Evolutionary conservation across 2,329 filamentous ascomycete species (phyloP).

Genomic region (Calonectria multiphialidica): DNA sequence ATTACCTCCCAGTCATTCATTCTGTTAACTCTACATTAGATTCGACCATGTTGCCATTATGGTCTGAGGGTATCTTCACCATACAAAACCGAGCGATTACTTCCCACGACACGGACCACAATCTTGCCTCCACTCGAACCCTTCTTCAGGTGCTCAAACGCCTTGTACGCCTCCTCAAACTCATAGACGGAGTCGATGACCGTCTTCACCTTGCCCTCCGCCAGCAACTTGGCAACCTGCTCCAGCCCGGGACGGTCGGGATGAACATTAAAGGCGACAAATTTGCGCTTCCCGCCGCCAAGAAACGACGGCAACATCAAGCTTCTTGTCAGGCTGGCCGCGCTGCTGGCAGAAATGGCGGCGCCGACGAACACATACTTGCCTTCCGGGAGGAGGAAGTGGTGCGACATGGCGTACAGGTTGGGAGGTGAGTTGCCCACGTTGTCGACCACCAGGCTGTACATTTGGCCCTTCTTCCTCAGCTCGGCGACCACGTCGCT

Average conservation of each 20-base stretch:
- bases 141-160: slow-evolving; percentile 69
- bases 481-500: slow-evolving; percentile 61
- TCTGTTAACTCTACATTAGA: not conserved
- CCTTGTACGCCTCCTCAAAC: slow-evolving; percentile 68
- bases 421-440: slow-evolving; percentile 61
- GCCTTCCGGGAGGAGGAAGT: slow-evolving; percentile 61
- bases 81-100: not conserved
- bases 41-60: not conserved
- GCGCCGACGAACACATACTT: slow-evolving; percentile 66
- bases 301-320: slow-evolving; percentile 49
- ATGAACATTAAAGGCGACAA: slow-evolving; percentile 54
- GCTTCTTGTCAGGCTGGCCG: slow-evolving; percentile 39
- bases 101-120: slow-evolving; percentile 50
- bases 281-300: slow-evolving; percentile 56
- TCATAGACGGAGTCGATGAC: slow-evolving; percentile 67
- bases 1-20: not conserved
- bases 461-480: slow-evolving; percentile 59
- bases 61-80: slow-evolving; percentile 18
- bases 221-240: slow-evolving; percentile 66
- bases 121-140: slow-evolving; percentile 73
- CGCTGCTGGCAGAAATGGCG: slow-evolving; percentile 43
- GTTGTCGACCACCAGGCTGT: slow-evolving; percentile 69
- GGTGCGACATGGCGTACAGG: slow-evolving; percentile 65
- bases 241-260: slow-evolving; percentile 59
- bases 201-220: slow-evolving; percentile 67